Evolutionary conservation across 257 asterid species (phyloP).

Genomic region (Solanum infundibuliforme): DNA sequence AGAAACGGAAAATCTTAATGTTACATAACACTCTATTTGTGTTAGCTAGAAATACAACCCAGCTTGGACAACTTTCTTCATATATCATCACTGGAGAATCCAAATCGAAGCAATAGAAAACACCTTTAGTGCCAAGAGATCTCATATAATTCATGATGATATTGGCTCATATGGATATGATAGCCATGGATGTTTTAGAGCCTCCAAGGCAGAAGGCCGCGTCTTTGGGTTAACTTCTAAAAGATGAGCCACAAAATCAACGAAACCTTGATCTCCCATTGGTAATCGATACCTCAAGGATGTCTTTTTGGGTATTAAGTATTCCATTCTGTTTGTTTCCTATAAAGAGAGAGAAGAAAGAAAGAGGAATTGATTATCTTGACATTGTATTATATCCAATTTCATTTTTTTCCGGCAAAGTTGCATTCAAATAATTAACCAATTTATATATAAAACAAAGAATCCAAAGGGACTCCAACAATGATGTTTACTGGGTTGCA

Average conservation of each 20-base stretch:
- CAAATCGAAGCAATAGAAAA: not conserved
- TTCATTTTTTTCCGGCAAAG: not conserved
- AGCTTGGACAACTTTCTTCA: not conserved
- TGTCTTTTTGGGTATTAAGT: slow-evolving; percentile 20
- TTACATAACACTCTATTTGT: not conserved
- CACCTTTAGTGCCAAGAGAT: not conserved
- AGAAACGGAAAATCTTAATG: not conserved
- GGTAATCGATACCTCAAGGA: slow-evolving; percentile 21
- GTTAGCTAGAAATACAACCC: not conserved
- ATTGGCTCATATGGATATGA: slow-evolving; percentile 20
- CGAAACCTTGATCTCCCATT: slow-evolving; percentile 21
- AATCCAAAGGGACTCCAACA: not conserved
- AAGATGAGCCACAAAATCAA: slow-evolving; percentile 19
- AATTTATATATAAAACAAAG: not conserved
- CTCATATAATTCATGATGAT: slow-evolving; percentile 6
- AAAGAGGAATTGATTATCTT: not conserved
- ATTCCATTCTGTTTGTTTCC: slow-evolving; percentile 23
- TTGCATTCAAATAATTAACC: not conserved
- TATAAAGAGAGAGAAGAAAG: not conserved
- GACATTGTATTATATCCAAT: not conserved
- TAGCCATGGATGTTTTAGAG: slow-evolving; percentile 24
- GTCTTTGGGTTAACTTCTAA: slow-evolving; percentile 17
- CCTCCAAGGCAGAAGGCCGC: slow-evolving; percentile 27
- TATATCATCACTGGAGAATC: not conserved
- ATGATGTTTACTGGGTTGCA: not conserved